phyloP scores from a whole-genome alignment of 305 asterid genomes.

The Fraxinus platypoda region DNA sequence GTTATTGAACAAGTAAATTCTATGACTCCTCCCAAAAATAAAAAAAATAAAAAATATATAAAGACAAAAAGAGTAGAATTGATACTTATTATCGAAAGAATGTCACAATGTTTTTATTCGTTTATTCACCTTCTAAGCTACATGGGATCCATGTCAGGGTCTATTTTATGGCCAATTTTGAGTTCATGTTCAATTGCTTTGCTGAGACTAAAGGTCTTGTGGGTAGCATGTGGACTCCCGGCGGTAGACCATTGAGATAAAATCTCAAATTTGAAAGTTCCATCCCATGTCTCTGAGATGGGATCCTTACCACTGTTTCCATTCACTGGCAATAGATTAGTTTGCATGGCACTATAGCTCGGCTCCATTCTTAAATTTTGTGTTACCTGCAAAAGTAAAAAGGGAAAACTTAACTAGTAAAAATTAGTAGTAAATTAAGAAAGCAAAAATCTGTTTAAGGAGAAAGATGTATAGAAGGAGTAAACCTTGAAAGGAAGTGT shows the following conservation, averaged over 20 bases:
- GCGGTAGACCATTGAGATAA: not conserved
- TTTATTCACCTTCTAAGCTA: slow-evolving; percentile 29
- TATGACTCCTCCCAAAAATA: no score
- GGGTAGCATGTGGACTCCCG: not conserved
- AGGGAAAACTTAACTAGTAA: not conserved
- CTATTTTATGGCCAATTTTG: slow-evolving; percentile 21
- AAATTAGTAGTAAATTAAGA: not conserved
- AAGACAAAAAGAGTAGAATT: no score
- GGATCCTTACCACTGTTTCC: not conserved
- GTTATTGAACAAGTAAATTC: no score
- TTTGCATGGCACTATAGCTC: not conserved
- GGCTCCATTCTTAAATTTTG: no score
- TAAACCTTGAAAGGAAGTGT: not conserved
- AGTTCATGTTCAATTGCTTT: slow-evolving; percentile 36
- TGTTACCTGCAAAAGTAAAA: not conserved
- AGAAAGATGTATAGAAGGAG: not conserved
- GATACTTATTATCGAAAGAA: no score
- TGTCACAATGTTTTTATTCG: not conserved
- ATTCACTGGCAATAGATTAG: not conserved
- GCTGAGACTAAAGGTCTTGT: slow-evolving; percentile 19
- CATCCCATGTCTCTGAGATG: not conserved
- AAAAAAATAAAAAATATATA: no score
- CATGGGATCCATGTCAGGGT: slow-evolving; percentile 15
- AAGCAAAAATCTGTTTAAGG: no score
- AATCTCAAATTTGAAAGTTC: not conserved